Evolutionary conservation across 371 early-diverging fungal genomes (phyloP), one percentile per base, ranked within the genome.

Genomic region (Amoeboaphelidium occidentale): DNA sequence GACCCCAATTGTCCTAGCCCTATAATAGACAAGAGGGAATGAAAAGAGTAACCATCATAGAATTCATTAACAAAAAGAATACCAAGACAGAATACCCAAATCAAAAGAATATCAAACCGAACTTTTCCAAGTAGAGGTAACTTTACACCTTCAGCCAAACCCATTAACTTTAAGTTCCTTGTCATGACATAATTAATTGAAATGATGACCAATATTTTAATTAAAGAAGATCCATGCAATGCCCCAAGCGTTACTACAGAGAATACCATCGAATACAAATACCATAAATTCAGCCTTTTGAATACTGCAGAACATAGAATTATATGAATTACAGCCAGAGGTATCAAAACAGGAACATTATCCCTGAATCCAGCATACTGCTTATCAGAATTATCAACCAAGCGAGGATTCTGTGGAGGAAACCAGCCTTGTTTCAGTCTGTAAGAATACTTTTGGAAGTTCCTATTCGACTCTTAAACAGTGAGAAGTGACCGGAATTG

Each of bases 331-430:
- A 6, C 72, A 63, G 3, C 76, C 72, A 2, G 59, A 54, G 1
- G 68, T 45, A 2, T n/a, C n/a, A 89, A 68, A 21, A 66, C 53
- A 2, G 73, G 75, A 51, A 85, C 53, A 61, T 83, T 70, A 52
- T 75, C 66, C 3, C 92, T 69, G 54, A 92, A 88, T 24, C 66
- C 63, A 12, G 68, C 57, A 60, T 80, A 88, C 57, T 92, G 92
- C 1, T 64, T 65, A 59, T 92, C 92, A 46, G 78, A 79, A 58
- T 84, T 76, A 57, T 91, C 92, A 63, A 67, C 23, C 32, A 23
- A 21, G 10, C 17, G 91, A n/a, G 23, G n/a, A n/a, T n/a, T n/a
- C n/a, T n/a, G n/a, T n/a, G n/a, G n/a, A n/a, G n/a, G n/a, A n/a
- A n/a, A n/a, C n/a, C n/a, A n/a, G n/a, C n/a, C n/a, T n/a, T n/a